Conservation (phyloP, 208 protist species). For the Acanthamoeba royreba region DNA sequence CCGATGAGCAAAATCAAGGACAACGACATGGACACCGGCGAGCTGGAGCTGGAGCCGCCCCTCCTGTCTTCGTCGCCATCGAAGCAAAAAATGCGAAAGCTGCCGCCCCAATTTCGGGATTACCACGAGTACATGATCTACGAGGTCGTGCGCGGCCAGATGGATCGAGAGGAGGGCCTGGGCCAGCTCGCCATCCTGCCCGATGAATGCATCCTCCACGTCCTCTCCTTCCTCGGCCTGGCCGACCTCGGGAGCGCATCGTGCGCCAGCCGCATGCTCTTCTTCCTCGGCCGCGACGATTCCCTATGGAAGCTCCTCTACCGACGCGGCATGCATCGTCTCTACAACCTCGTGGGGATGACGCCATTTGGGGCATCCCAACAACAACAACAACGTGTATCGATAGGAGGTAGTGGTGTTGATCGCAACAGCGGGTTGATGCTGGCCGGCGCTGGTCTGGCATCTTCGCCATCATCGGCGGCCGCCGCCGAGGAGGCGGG, state of each 20-base stretch:
- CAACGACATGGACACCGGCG: not conserved
- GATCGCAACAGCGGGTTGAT: no score
- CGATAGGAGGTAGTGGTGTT: no score
- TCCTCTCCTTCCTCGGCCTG: not conserved
- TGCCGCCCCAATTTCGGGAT: not conserved
- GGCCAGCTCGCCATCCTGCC: not conserved
- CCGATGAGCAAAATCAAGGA: not conserved
- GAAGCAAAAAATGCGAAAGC: not conserved
- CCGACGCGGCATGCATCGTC: not conserved
- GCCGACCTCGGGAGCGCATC: not conserved
- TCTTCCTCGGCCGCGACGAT: not conserved
- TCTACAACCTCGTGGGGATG: not conserved
- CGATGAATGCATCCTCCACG: not conserved
- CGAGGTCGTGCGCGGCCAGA: not conserved
- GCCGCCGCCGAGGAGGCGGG: not conserved
- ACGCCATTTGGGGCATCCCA: not conserved
- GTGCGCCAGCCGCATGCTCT: not conserved
- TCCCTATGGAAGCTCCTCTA: not conserved
- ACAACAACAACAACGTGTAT: no score
- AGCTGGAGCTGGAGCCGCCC: not conserved
- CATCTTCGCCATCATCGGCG: no score
- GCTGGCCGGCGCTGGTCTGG: no score
- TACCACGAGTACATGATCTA: not conserved
- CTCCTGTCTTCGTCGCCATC: no score
- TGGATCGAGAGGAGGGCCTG: not conserved